Conservation (phyloP, 2,329 filamentous ascomycete species). For the Xylariaceae sp. region DNA sequence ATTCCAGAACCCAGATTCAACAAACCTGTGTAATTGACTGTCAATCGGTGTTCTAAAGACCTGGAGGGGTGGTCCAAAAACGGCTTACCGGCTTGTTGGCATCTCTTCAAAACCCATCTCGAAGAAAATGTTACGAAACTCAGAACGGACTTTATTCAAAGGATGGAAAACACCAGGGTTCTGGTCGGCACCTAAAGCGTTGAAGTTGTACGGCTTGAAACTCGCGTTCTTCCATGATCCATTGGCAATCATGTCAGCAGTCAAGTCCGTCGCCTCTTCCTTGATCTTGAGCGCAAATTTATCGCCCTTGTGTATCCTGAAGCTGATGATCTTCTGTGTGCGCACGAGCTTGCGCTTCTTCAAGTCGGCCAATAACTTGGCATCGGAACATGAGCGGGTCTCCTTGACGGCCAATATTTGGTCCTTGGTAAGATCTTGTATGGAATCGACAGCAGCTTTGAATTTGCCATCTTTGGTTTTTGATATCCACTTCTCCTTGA, state of each 20-base stretch:
- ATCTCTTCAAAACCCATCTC: constrained; percentile 99
- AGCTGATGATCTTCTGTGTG: constrained; percentile 79
- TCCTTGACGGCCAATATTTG: constrained; percentile 70
- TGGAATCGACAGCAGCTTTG: constrained; percentile 57
- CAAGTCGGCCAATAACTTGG: constrained; percentile 74
- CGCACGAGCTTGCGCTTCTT: constrained; percentile 89
- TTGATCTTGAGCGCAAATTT: constrained; percentile 87
- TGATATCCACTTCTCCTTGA: constrained; percentile 71
- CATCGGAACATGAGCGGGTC: constrained; percentile 63
- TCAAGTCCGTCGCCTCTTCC: constrained; percentile 93
- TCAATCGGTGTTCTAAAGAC: neutral
- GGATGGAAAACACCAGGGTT: constrained; percentile 60
- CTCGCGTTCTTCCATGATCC: constrained; percentile 89
- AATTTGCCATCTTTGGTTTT: constrained; percentile 40
- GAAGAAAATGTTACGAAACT: constrained; percentile 97
- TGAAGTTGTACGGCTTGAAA: constrained; percentile 69
- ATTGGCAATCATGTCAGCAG: constrained; percentile 82
- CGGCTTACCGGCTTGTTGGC: constrained; percentile 55
- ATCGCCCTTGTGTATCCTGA: constrained; percentile 76
- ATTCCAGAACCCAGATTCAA: constrained; percentile 97
- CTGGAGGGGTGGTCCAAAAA: neutral
- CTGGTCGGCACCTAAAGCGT: constrained; percentile 56
- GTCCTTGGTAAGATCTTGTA: constrained; percentile 74
- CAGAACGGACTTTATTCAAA: constrained; percentile 90
- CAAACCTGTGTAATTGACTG: constrained; percentile 30